phyloP scores from a whole-genome alignment of 139 green algal species.

The Micractinium conductrix region DNA sequence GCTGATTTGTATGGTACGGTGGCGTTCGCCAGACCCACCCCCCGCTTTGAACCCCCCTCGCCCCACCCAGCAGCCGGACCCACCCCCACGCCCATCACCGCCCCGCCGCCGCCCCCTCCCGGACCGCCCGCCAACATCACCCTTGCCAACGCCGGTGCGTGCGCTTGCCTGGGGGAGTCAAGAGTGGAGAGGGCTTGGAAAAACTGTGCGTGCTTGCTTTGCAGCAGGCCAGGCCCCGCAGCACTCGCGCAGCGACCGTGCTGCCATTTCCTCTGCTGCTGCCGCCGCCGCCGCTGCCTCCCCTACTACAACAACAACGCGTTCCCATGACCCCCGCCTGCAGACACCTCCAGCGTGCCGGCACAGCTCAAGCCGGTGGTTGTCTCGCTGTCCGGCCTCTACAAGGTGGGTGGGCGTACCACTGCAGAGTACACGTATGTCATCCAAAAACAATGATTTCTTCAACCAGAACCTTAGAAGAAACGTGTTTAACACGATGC shows the following conservation, averaged over 20 bases:
- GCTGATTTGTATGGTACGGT: too few species aligned
- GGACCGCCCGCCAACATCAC: slow-evolving; percentile 80
- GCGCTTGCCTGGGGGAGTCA: neutral
- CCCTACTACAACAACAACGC: too few species aligned
- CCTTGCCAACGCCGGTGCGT: slow-evolving; percentile 58
- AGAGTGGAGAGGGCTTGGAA: too few species aligned
- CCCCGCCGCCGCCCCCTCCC: slow-evolving; percentile 53
- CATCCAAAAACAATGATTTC: too few species aligned
- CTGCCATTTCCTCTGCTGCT: too few species aligned
- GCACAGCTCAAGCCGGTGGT: slow-evolving; percentile 73
- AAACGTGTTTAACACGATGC: too few species aligned
- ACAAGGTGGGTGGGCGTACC: neutral
- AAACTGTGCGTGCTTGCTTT: too few species aligned
- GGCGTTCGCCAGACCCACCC: too few species aligned
- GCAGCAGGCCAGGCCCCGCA: neutral
- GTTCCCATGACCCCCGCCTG: neutral
- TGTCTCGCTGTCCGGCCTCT: slow-evolving; percentile 65
- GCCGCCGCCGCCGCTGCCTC: too few species aligned
- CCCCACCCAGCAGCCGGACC: slow-evolving; percentile 6
- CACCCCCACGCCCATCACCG: slow-evolving; percentile 32
- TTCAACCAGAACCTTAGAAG: too few species aligned
- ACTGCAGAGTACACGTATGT: too few species aligned
- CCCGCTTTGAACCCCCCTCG: neutral
- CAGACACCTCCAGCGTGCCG: slow-evolving; percentile 38
- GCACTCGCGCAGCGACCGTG: too few species aligned